These are phyloP conservation scores for Paracamarosporium sp. DNA, from an alignment of 2,329 filamentous ascomycete species.

Conservation along the genomic window DNA sequence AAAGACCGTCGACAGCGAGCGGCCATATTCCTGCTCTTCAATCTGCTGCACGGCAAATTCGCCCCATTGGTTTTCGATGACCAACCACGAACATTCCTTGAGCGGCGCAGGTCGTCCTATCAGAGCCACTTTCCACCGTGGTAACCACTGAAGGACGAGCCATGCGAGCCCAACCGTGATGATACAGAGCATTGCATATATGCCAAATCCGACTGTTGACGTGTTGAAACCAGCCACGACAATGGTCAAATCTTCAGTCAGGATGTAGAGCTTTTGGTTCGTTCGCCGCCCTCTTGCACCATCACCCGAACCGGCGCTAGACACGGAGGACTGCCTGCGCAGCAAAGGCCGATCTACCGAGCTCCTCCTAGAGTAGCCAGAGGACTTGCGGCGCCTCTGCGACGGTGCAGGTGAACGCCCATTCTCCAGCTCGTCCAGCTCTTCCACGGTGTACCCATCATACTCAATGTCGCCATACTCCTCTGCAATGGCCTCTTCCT, in stretches of 20 bases:
- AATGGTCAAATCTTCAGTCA: slow-evolving; percentile 91
- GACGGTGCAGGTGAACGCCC: slow-evolving; percentile 31
- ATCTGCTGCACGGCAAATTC: slow-evolving; percentile 83
- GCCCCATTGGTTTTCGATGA: slow-evolving; percentile 97
- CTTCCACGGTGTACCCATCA: slow-evolving; percentile 47
- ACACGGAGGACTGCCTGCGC: slow-evolving; percentile 72
- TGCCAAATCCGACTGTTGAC: slow-evolving; percentile 69
- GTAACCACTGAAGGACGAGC: slow-evolving; percentile 87
- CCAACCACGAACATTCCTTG: slow-evolving; percentile 84
- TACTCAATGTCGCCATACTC: slow-evolving; percentile 42
- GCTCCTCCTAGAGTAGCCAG: slow-evolving; percentile 66
- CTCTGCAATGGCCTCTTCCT: slow-evolving; percentile 41
- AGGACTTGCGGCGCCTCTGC: slow-evolving; percentile 64
- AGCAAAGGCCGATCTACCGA: slow-evolving; percentile 68
- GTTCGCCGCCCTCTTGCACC: slow-evolving; percentile 66
- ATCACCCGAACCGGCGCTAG: slow-evolving; percentile 70
- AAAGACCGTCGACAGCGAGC: slow-evolving; percentile 72
- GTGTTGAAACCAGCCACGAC: slow-evolving; percentile 92
- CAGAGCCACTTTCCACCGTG: slow-evolving; percentile 81
- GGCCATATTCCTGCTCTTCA: slow-evolving; percentile 63
- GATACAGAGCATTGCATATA: slow-evolving; percentile 75
- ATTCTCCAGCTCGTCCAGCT: slow-evolving; percentile 58
- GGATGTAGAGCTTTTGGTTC: slow-evolving; percentile 91
- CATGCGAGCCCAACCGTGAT: slow-evolving; percentile 79
- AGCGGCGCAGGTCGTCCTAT: slow-evolving; percentile 74